A percentile compares a stretch with the other conserved stretches of the same genome.
phyloP scores from a whole-genome alignment of 129 eudicot species.

The Calendula officinalis region DNA sequence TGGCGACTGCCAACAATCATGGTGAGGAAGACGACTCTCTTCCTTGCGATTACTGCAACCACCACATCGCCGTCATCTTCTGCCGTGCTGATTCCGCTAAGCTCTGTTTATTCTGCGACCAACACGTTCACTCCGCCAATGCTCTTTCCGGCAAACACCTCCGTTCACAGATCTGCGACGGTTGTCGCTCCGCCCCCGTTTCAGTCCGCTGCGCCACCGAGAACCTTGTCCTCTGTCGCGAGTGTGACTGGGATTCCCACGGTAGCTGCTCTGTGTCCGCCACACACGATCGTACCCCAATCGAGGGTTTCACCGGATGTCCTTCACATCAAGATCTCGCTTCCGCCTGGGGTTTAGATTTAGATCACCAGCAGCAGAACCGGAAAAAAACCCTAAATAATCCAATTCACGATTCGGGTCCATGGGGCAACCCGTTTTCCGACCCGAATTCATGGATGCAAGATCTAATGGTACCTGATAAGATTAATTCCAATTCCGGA shows the following conservation, averaged over 20 bases:
- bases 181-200: slow-evolving; percentile 52
- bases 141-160: slow-evolving; percentile 70
- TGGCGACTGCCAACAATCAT: slow-evolving; percentile 16
- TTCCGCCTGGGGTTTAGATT: slow-evolving; percentile 50
- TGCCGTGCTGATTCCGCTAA: slow-evolving; percentile 84
- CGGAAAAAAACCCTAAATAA: not conserved
- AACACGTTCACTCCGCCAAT: slow-evolving; percentile 80
- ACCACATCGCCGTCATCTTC: slow-evolving; percentile 46
- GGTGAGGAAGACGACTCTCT: not conserved
- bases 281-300: slow-evolving; percentile 41
- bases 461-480: slow-evolving; percentile 70
- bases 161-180: slow-evolving; percentile 77
- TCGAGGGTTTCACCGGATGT: slow-evolving; percentile 60
- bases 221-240: slow-evolving; percentile 55
- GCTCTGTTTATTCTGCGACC: slow-evolving; percentile 70
- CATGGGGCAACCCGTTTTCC: slow-evolving; percentile 8
- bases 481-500: not conserved
- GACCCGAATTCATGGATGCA: slow-evolving; percentile 31
- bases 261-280: slow-evolving; percentile 35
- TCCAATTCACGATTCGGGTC: not conserved
- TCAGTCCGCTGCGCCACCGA: slow-evolving; percentile 51
- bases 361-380: not conserved
- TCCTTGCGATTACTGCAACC: slow-evolving; percentile 62
- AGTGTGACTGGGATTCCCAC: slow-evolving; percentile 62
- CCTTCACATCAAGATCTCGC: slow-evolving; percentile 59